Evolutionary conservation across 306 rosid species (phyloP), one percentile per base, ranked within the genome.

Genomic region (Macrotyloma uniflorum): DNA sequence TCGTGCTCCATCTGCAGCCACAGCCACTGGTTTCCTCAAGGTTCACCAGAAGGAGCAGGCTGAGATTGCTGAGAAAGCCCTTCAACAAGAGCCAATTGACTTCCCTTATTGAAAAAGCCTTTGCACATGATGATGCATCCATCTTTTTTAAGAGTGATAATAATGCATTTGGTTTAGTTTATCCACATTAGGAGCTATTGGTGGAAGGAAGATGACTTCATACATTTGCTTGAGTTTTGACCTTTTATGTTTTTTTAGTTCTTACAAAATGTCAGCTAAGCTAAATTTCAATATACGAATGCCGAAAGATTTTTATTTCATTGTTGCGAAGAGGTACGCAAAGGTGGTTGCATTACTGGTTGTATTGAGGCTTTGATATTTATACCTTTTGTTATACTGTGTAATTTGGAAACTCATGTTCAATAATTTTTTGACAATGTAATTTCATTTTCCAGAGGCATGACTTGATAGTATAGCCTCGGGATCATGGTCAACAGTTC

Each of bases 1-100:
- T 13, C 99, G 98, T 5, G 90, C 95, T 83, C 97, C 98, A 42
- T 93, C 99, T 5, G 97, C 98, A 0, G 93, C 97, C 78, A 85
- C 98, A 1, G 97, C 99, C 72, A 95, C 96, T 4, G 98, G 99
- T 76, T 95, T 93, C 90, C 84, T 85, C 68, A 64, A 69, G 53
- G 89, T 90, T 85, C 99, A 95, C 82, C 90, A 88, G 12, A 91
- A 87, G 84, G 99, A 95, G 86, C 98, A 95, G 70, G 36, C 88
- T 0, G 94, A 93, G 76, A 87, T 95, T 58, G 90, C 91, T 68
- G 87, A 93, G 78, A 95, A 90, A 84, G 93, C 98, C 58, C 11
- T 95, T 77, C 94, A 93, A 80, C 84, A 49, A 4, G 96, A 93
- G 55, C 91, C 91, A 33, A 47, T 91, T 57, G 63, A 55, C 58